These are phyloP conservation scores for Saturnispora halmiae DNA, from an alignment of 805 yeast genomes.

Conservation along the genomic window DNA sequence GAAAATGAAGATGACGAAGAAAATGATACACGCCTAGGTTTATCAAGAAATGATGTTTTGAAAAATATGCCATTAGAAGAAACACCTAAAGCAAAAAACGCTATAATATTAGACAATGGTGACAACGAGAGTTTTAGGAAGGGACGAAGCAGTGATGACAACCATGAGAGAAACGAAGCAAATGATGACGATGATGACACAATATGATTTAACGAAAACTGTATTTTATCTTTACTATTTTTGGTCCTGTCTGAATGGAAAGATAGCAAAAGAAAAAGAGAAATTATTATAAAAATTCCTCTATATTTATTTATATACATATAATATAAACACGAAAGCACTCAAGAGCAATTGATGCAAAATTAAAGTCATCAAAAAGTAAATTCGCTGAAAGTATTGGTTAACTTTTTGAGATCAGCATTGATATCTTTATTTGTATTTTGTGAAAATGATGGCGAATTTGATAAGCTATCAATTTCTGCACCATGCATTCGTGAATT, in stretches of 20 bases:
- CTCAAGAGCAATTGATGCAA: neutral
- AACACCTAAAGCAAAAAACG: constrained; percentile 21
- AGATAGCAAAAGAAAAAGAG: neutral
- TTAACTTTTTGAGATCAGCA: constrained; percentile 30
- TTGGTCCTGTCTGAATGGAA: no score
- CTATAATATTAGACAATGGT: constrained; percentile 29
- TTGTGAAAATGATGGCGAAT: neutral
- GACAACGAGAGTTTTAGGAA: constrained; percentile 36
- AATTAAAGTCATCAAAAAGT: no score
- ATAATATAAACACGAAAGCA: neutral
- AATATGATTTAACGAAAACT: neutral
- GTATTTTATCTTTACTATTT: neutral
- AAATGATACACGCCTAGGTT: constrained; percentile 10
- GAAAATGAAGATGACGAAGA: constrained; percentile 5
- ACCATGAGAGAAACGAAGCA: constrained; percentile 7
- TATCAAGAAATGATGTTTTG: constrained; percentile 11
- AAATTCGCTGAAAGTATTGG: constrained; percentile 30
- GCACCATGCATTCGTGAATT: constrained; percentile 7
- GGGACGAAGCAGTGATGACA: constrained; percentile 14
- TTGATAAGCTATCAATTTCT: neutral
- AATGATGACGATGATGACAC: constrained; percentile 6
- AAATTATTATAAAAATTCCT: neutral
- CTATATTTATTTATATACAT: neutral
- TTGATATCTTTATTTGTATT: constrained; percentile 9
- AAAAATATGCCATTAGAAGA: constrained; percentile 14